Evolutionary conservation across 306 rosid genomes (phyloP), one percentile per base, ranked within the genome.

Genomic region (Quercus cerris): DNA sequence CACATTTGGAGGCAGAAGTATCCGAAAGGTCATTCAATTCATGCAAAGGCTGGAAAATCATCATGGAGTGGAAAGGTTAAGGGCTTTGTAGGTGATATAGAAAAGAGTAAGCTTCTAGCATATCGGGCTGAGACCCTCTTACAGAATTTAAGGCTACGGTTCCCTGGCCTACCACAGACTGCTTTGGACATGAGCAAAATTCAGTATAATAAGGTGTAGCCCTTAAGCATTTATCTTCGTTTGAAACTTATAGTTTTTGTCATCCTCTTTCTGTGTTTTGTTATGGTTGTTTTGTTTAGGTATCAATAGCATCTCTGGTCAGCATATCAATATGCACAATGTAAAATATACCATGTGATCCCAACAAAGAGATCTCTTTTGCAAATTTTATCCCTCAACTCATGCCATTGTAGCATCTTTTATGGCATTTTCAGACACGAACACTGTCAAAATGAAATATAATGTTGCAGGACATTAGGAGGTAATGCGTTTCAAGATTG

Each of bases 171-270:
- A 73, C 90, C 85, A 6, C 90, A 83, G 25, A 88, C 90, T 7
- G 70, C 85, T 71, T 83, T 88, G 76, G 90, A 86, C 78, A 82
- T 80, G 88, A 82, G 77, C 81, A 88, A 88, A 79, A 84, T 88
- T 75, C 92, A 80, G 77, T 44, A 69, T 73, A 86, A 84, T 73
- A 80, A 84, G 88, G 90, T 89, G 80, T 28, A 27, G 10, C 6
- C 19, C 75, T 30, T 35, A 51, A 4, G 14, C 44, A 33, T 56
- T 18, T 35, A 68, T 67, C 52, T 33, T 67, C 38, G 10, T 35
- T 31, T 31, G 72, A 67, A 13, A 35, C 25, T 61, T 67, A 20
- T 33, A 67, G 70, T 30, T 64, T 5, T 64, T 31, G 10, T 49
- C 1, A 8, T 27, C n/a, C 20, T n/a, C 70, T 63, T 63, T 30